Conservation (phyloP, 257 asterid species). For the Nicotiana noctiflora region DNA sequence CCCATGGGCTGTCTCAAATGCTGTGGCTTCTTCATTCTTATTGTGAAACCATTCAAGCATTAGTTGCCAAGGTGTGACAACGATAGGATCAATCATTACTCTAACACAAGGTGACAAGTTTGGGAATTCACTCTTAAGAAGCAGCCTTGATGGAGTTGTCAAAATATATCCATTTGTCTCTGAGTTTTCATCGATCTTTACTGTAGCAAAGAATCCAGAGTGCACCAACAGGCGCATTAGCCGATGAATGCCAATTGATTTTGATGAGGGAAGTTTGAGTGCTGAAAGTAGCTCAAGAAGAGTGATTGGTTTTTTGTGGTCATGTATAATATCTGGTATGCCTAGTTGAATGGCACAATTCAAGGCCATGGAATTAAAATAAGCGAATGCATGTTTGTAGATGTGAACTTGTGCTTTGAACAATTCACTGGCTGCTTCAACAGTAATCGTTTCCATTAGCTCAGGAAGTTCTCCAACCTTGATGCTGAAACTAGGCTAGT, state of each 20-base stretch:
- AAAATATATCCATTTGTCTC: conserved; percentile 11
- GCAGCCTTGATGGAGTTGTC: conserved; percentile 8
- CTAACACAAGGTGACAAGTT: not conserved
- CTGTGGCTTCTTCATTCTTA: not conserved
- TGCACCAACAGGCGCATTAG: conserved; percentile 15
- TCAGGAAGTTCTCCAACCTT: not conserved
- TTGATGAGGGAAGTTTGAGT: conserved; percentile 12
- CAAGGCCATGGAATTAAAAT: conserved; percentile 20
- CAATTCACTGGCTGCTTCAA: conserved; percentile 5
- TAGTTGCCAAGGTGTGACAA: conserved; percentile 10
- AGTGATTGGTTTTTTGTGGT: conserved; percentile 21
- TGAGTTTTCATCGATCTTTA: not conserved
- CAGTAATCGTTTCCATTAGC: not conserved
- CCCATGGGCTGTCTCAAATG: conserved; percentile 20
- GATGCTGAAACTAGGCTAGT: not conserved
- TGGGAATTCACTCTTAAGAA: not conserved
- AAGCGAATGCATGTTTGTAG: conserved; percentile 9
- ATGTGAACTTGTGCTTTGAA: conserved; percentile 19
- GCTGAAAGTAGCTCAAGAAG: conserved; percentile 12
- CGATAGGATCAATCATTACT: not conserved
- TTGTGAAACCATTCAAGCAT: conserved; percentile 23
- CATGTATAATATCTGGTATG: conserved; percentile 14
- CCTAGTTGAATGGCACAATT: conserved; percentile 18
- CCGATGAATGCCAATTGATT: conserved; percentile 4
- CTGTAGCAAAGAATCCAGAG: conserved; percentile 12